A percentile compares a stretch with the other conserved stretches of the same genome.
Conservation (phyloP, 306 rosid species). For the Cucurbita ficifolia region DNA sequence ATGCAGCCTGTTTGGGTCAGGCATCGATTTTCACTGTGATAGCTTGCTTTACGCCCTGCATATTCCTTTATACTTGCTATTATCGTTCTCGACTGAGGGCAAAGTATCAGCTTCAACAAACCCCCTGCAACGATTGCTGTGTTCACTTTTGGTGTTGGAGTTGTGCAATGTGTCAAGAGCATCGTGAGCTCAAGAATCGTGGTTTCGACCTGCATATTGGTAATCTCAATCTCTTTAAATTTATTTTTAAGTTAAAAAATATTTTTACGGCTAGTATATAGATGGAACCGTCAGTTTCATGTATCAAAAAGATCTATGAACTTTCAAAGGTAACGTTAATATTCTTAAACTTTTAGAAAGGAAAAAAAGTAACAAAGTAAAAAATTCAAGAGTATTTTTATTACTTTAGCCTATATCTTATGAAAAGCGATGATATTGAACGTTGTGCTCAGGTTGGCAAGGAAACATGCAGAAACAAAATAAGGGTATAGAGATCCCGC, state of each 20-base stretch:
- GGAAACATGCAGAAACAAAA: background rate
- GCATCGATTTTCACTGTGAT: conserved; percentile 40
- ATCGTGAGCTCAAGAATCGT: conserved; percentile 48
- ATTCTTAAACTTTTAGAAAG: too few species aligned
- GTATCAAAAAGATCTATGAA: too few species aligned
- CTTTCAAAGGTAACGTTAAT: too few species aligned
- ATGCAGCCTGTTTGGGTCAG: conserved; percentile 47
- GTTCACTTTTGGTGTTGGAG: conserved; percentile 40
- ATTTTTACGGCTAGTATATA: too few species aligned
- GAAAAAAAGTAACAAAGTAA: too few species aligned
- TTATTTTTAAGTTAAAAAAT: too few species aligned
- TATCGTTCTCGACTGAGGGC: conserved; percentile 50
- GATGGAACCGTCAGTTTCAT: too few species aligned
- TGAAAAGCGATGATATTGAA: too few species aligned
- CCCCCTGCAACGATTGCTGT: conserved; percentile 36
- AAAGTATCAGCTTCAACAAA: conserved; percentile 21
- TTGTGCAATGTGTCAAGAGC: conserved; percentile 63
- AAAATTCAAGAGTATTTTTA: too few species aligned
- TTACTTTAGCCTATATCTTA: too few species aligned
- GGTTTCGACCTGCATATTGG: conserved; percentile 60
- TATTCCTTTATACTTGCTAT: conserved; percentile 42
- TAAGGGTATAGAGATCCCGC: background rate
- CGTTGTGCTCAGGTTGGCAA: background rate
- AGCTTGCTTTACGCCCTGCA: conserved; percentile 19
- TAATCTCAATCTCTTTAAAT: background rate